These are phyloP conservation scores for Rosa rugosa DNA, from an alignment of 306 rosid genomes.

Conservation along the genomic window DNA sequence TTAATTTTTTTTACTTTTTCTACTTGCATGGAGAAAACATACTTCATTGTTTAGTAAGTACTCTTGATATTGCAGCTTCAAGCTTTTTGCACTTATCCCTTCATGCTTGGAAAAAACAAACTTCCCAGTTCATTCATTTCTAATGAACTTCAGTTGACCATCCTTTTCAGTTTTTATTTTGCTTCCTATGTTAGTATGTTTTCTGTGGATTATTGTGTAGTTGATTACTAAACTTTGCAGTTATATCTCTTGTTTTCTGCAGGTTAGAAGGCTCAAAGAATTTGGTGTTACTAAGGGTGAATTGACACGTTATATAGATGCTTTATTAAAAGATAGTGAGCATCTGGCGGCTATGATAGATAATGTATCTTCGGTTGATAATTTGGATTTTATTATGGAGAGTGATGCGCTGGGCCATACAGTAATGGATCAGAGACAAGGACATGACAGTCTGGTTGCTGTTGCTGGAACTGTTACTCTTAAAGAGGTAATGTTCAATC, in stretches of 20 bases:
- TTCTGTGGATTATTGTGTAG: background rate
- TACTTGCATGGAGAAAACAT: background rate
- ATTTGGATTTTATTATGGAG: constrained; percentile 98
- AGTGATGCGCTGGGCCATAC: constrained; percentile 93
- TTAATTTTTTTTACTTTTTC: background rate
- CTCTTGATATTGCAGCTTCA: background rate
- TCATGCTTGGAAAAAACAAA: background rate
- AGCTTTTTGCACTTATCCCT: background rate
- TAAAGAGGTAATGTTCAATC: constrained; percentile 63
- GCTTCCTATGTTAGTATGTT: background rate
- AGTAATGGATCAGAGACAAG: constrained; percentile 98
- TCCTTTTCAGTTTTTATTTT: constrained; percentile 15
- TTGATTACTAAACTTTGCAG: background rate
- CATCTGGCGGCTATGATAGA: constrained; percentile 98
- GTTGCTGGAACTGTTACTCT: constrained; percentile 92
- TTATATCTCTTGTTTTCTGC: constrained; percentile 23
- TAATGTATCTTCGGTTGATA: constrained; percentile 97
- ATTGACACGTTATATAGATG: constrained; percentile 94
- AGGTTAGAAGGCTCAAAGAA: constrained; percentile 97
- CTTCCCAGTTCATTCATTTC: background rate
- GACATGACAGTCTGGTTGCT: constrained; percentile 90
- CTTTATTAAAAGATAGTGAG: constrained; percentile 93
- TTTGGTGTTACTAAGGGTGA: constrained; percentile 98
- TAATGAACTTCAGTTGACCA: constrained; percentile 1
- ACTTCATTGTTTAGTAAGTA: background rate